Conservation (phyloP, 345 rosid species). For the Heritiera littoralis region DNA sequence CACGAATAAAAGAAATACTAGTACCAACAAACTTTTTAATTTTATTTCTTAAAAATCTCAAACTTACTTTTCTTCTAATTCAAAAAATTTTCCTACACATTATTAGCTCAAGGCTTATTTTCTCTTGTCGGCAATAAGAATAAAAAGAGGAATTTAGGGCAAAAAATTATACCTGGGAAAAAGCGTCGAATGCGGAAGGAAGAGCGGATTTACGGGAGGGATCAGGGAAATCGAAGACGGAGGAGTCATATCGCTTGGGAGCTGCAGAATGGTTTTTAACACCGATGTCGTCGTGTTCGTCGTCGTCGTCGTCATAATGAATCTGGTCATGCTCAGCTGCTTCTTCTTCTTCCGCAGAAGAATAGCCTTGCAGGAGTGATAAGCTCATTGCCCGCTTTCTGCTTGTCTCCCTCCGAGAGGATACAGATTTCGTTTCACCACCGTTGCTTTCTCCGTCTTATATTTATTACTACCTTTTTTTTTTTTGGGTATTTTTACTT, state of each 20-base stretch:
- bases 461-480: no score
- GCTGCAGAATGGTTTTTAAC: constrained; percentile 25
- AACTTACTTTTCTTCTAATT: not conserved
- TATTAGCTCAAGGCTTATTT: not conserved
- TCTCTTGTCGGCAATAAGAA: not conserved
- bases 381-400: constrained; percentile 57
- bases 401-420: constrained; percentile 29
- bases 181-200: constrained; percentile 82
- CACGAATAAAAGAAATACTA: not conserved
- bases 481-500: no score
- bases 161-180: constrained; percentile 61
- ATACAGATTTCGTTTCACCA: constrained; percentile 36
- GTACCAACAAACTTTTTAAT: not conserved
- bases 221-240: constrained; percentile 44
- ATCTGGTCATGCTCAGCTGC: constrained; percentile 32
- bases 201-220: constrained; percentile 52
- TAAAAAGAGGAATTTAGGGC: not conserved
- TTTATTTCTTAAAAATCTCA: not conserved
- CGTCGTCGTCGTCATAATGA: constrained; percentile 34
- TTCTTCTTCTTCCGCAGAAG: constrained; percentile 81
- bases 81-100: not conserved
- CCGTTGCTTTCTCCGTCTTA: not conserved
- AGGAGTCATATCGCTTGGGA: constrained; percentile 41
- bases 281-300: constrained; percentile 22
- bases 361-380: constrained; percentile 76